Evolutionary conservation across 164 flowering plant species (phyloP), one percentile per base, ranked within the genome.

Genomic region (Paratinospora sagittata): DNA sequence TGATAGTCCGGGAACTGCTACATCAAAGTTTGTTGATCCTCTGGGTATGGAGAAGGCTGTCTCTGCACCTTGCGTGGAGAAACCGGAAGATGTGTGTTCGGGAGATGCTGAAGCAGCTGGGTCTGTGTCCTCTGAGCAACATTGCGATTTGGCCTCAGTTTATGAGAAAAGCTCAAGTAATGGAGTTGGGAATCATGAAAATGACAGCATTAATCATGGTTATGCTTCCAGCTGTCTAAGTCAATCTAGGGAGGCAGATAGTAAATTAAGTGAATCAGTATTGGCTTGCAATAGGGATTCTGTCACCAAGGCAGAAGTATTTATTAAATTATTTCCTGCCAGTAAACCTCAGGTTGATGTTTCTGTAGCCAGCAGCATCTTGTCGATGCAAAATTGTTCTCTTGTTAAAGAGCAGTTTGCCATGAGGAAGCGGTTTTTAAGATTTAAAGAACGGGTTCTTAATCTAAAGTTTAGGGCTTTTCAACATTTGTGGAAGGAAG

Each of bases 401-500:
- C 65, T 65, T 2, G 52, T 91, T 16, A 81, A 76, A 76, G 83
- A 85, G 70, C 85, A 78, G 71, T 79, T 91, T 74, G 75, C 72
- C 1, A 71, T 2, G 75, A 83, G 84, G 71, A 85, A 85, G 79
- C 79, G 74, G 39, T 77, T 72, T 70, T 75, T 81, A 65, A 85
- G 73, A 70, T 90, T 90, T 68, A 91, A 89, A 84, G 97, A 93
- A 79, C 84, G 79, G 71, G 89, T 82, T 19, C 74, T 93, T 34
- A 61, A 86, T 34, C 84, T 96, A 14, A 93, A 93, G 76, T 93
- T 78, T 79, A 85, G 85, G 81, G 85, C 86, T 13, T 78, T 85
- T 69, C 91, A 80, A 63, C 86, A 88, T 69, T 63, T 86, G 34
- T 96, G 98, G 97, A 90, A 85, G 78, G 95, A 91, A 69, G 96